Evolutionary conservation across 1,284 basidiomycete genomes (phyloP).

Genomic region (Moniliella sp.): DNA sequence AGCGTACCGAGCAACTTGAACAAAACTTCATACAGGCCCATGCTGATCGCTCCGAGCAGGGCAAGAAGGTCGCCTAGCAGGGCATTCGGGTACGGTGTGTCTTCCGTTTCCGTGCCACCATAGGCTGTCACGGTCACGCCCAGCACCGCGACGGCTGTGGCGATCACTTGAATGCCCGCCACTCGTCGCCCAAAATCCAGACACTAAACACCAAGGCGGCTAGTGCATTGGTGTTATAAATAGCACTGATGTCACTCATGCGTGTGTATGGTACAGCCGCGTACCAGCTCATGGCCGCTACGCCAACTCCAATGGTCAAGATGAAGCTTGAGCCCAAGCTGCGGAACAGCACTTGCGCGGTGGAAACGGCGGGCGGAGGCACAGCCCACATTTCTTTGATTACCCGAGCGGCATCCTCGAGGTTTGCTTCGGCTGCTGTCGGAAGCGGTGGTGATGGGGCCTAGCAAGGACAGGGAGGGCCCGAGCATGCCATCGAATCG

Average conservation of each 20-base stretch:
- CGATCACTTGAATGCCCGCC: constrained; percentile 18
- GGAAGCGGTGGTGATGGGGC: too few relatives aligned
- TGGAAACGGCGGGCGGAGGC: too few relatives aligned
- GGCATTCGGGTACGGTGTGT: constrained; percentile 1
- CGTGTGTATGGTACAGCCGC: constrained; percentile 26
- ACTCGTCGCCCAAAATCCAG: constrained; percentile 25
- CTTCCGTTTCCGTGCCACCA: constrained; percentile 17
- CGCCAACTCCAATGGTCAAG: constrained; percentile 21
- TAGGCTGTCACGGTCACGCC: constrained; percentile 28
- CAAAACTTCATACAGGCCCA: constrained; percentile 29
- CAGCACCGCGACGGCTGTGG: constrained; percentile 19
- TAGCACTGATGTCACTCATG: constrained; percentile 31
- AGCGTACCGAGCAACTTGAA: constrained; percentile 28
- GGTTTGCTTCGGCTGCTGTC: too few relatives aligned
- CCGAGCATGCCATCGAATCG: constrained; percentile 20
- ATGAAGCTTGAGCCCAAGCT: too few relatives aligned
- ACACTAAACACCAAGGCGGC: constrained; percentile 32
- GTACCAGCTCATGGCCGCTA: constrained; percentile 31
- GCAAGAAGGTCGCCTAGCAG: constrained; percentile 1
- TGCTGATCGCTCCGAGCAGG: constrained; percentile 25
- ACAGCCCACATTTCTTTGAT: too few relatives aligned
- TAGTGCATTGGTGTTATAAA: constrained; percentile 32
- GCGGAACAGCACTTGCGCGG: too few relatives aligned
- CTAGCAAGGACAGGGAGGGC: too few relatives aligned
- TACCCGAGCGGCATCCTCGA: too few relatives aligned